These are phyloP conservation scores for Citrus mangshanensis DNA, from an alignment of 345 rosid genomes.

Conservation along the genomic window DNA sequence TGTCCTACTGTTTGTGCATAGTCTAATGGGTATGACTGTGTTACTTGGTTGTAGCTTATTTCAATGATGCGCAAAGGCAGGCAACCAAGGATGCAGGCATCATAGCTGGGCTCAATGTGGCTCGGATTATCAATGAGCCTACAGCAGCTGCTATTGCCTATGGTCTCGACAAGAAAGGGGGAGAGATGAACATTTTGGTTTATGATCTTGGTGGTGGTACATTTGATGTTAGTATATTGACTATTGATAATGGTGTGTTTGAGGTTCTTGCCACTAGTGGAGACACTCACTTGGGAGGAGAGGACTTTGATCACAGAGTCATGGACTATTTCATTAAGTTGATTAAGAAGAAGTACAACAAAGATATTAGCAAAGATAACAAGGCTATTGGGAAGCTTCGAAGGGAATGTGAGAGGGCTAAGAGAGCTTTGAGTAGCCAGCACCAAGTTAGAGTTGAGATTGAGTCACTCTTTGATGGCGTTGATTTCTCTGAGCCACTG, in stretches of 20 bases:
- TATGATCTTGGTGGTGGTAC: constrained; percentile 62
- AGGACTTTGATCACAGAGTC: constrained; percentile 52
- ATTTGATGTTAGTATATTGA: constrained; percentile 48
- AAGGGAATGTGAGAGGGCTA: constrained; percentile 53
- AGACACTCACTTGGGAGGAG: constrained; percentile 54
- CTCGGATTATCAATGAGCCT: constrained; percentile 56
- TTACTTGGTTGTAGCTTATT: constrained; percentile 26
- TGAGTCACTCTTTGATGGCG: constrained; percentile 49
- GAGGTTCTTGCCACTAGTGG: constrained; percentile 54
- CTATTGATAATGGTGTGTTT: constrained; percentile 50
- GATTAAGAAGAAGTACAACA: constrained; percentile 42
- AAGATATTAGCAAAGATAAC: constrained; percentile 44
- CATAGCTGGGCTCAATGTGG: constrained; percentile 43
- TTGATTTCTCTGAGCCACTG: constrained; percentile 54
- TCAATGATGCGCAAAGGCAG: constrained; percentile 42
- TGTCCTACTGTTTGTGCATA: neutral
- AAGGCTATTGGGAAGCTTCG: constrained; percentile 50
- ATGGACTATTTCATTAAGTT: constrained; percentile 54
- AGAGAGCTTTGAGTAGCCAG: constrained; percentile 51
- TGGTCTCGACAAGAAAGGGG: constrained; percentile 47
- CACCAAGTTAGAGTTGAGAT: constrained; percentile 48
- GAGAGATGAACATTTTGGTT: constrained; percentile 40
- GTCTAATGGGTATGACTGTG: neutral
- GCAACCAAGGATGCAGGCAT: constrained; percentile 35
- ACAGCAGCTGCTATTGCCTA: constrained; percentile 61